Evolutionary conservation across 352 stramenopile species (phyloP).

Genomic region (Phytophthora uliginosa): DNA sequence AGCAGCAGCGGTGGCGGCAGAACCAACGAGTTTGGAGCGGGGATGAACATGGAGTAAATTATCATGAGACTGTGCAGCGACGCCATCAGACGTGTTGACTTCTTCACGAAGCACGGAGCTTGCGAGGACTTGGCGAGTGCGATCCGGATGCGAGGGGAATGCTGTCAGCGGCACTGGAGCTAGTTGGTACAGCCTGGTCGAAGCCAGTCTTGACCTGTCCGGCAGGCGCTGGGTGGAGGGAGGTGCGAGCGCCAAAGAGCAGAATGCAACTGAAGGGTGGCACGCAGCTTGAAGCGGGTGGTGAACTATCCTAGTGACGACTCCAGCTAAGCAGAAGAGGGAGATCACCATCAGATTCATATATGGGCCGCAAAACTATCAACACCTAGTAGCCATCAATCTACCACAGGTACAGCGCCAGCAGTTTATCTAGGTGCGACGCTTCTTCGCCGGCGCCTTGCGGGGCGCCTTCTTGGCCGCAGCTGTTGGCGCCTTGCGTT

Average conservation of each 20-base stretch:
- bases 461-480: constrained; percentile 57
- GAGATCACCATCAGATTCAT: constrained; percentile 22
- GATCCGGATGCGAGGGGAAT: too few species aligned
- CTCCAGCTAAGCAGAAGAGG: not conserved
- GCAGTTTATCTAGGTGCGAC: constrained; percentile 35
- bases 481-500: constrained; percentile 62
- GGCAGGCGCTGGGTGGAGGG: too few species aligned
- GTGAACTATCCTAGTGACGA: too few species aligned
- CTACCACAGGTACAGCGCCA: constrained; percentile 6
- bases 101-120: not conserved
- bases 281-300: too few species aligned
- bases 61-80: too few species aligned
- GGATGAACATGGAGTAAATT: not conserved
- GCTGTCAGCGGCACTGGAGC: too few species aligned
- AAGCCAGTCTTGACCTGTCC: too few species aligned
- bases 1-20: not conserved
- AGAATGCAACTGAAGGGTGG: too few species aligned
- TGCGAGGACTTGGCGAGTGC: not conserved
- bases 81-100: too few species aligned
- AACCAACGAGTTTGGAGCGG: not conserved
- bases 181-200: too few species aligned
- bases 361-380: constrained; percentile 28
- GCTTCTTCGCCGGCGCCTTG: constrained; percentile 72
- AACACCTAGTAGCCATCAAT: constrained; percentile 21
- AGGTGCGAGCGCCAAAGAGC: too few species aligned